Evolutionary conservation across 257 asterid genomes (phyloP), one percentile per base, ranked within the genome.

Genomic region (Echium plantagineum): DNA sequence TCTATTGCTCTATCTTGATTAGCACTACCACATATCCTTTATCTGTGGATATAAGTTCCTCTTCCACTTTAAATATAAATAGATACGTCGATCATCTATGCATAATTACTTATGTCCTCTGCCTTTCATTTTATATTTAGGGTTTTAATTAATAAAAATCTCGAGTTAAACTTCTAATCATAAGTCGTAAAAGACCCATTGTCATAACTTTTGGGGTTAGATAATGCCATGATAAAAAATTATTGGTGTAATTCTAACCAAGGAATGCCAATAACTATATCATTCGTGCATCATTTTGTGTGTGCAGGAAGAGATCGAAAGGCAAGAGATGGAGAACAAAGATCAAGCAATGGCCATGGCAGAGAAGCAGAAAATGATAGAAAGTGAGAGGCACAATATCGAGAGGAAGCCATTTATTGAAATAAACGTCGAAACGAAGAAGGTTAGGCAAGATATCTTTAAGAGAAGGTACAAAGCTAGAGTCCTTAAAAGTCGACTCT

Each of bases 381-480:
- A 76, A 57, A 62, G 59, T 42, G 81, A 76, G 61, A 76, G 59
- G 62, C 71, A 77, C 35, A 69, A 21, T 60, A 73, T 73, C 32
- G 78, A 66, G 62, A 58, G 46, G 73, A 32, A 55, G 56, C 66
- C 70, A 19, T 67, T 35, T 57, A 59, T 70, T 62, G 63, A 72
- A 21, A 73, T 73, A 57, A 59, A 73, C 18, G 12, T 61, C 48
- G 78, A 77, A 67, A 73, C 81, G 38, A 72, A 69, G 49, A 76
- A 63, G 66, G 66, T 76, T 61, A 71, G 81, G 68, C 78, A 72
- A 56, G 68, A 62, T 32, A 57, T 72, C 15, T 76, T 72, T 58
- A 76, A 76, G 65, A 69, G 70, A 63, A 76, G 69, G 72, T 66
- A 72, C n/a, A 69, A 32, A 59, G 75, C 75, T 57, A 65, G 78